A percentile compares a stretch with the other conserved stretches of the same genome.
Evolutionary conservation across 192 early-diverging fungal species (phyloP).

Genomic region (Coemansia javaensis): DNA sequence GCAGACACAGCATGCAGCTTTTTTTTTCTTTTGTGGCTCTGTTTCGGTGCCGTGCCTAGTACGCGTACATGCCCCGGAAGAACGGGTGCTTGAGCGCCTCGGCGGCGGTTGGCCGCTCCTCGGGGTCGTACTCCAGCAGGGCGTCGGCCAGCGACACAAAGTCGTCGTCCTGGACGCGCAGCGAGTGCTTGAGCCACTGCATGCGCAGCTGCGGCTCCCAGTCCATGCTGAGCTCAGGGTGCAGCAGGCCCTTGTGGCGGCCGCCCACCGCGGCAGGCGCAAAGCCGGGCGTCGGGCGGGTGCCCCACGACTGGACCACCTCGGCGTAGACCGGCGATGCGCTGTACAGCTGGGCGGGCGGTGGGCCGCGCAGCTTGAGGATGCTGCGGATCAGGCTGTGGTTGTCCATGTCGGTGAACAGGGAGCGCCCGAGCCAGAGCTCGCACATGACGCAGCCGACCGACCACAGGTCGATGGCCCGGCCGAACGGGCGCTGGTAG

Average conservation of each 20-base stretch:
- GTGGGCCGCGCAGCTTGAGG: constrained; percentile 64
- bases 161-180: constrained; percentile 43
- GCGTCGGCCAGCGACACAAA: constrained; percentile 48
- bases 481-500: constrained; percentile 64
- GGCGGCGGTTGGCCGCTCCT: constrained; percentile 71
- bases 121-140: constrained; percentile 89
- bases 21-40: neutral
- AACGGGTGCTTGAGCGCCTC: constrained; percentile 58
- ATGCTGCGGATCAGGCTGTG: constrained; percentile 63
- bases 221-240: constrained; percentile 39
- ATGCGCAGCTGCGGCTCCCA: constrained; percentile 47
- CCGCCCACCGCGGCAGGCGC: constrained; percentile 25
- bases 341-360: constrained; percentile 61
- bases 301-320: constrained; percentile 50
- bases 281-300: constrained; percentile 31
- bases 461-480: constrained; percentile 92
- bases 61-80: constrained; percentile 40
- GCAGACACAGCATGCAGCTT: neutral
- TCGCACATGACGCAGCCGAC: constrained; percentile 74
- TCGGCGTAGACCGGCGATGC: constrained; percentile 62
- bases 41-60: neutral
- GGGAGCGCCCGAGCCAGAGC: constrained; percentile 64
- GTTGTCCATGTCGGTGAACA: constrained; percentile 63
- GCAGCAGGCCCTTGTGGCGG: constrained; percentile 19
- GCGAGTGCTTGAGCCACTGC: constrained; percentile 48